Base-by-base conservation (phyloP, 2,329 filamentous ascomycete species). In the Curvularia sp. region DNA sequence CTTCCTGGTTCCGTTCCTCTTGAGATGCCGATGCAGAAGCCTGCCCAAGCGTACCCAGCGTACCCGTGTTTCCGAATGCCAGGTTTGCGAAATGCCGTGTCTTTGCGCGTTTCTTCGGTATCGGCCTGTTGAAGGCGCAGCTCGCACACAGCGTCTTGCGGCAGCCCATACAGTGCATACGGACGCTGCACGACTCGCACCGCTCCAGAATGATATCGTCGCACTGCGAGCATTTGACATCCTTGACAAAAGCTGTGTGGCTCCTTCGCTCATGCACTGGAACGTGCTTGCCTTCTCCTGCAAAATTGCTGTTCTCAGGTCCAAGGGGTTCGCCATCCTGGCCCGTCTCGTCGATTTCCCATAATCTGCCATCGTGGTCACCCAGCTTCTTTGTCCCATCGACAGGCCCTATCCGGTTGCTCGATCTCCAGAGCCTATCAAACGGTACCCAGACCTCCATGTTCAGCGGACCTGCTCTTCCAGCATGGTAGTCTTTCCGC, bases 401-500 rank as follows among this genome's bases (percentile, higher is more conserved):
- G 7, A 78, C 66, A 5, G 81, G 77, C 5, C 84, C 84, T 58
- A 87, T 80, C 76, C 84, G 84, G 62, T 87, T 87, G 60, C 83
- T 82, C 41, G 83, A 86, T 58, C 85, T 77, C 85, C 85, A 87
- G 44, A 86, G 72, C 51, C 85, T 77, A 71, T 87, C 85, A 65
- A 86, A 86, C 4, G 86, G 84, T n/a, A 86, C 85, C 84, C 84
- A 87, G 5, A 86, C 84, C 65, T 86, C 85, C 38, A 82, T 79
- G 18, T 82, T 82, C 43, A 83, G 83, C 49, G 84, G 83, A 0
- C 83, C 82, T 49, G 82, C 82, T 50, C 84, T 79, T 71, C 83
- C 83, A 10, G 81, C 80, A 50, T 85, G 83, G 71, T 87, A 87
- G 31, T 85, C 83, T 60, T 83, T 81, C 61, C 85, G 74, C 55